Conservation (phyloP, 192 early-diverging fungal species). For the Rhizophagus sp. region DNA sequence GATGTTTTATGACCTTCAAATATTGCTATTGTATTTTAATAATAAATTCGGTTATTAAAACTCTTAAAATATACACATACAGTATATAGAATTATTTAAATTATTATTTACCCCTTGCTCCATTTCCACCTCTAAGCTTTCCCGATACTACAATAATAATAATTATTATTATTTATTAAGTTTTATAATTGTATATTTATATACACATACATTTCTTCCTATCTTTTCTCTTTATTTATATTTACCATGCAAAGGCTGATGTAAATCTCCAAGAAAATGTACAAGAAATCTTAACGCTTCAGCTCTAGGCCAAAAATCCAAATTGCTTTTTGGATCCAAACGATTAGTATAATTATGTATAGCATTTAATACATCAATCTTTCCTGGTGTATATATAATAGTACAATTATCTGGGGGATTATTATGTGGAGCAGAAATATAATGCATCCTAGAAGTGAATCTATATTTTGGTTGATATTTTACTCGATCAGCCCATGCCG, state of each 20-base stretch:
- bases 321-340: constrained; percentile 34
- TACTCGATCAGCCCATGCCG: constrained; percentile 29
- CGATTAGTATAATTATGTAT: constrained; percentile 42
- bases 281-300: constrained; percentile 46
- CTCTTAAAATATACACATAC: too few species aligned
- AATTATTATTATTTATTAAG: neutral
- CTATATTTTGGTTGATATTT: constrained; percentile 6
- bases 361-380: constrained; percentile 39
- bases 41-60: too few species aligned
- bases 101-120: constrained; percentile 8
- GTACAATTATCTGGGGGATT: constrained; percentile 41
- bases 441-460: constrained; percentile 36
- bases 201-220: neutral
- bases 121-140: constrained; percentile 6
- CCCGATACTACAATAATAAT: neutral
- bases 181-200: neutral
- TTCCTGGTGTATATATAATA: constrained; percentile 30
- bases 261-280: constrained; percentile 52
- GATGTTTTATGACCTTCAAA: constrained; percentile 33
- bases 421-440: constrained; percentile 28
- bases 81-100: too few species aligned
- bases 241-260: constrained; percentile 46
- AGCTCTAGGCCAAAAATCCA: neutral
- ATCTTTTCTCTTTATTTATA: neutral
- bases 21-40: neutral